A percentile compares a stretch with the other conserved stretches of the same genome.
Evolutionary conservation across 1,139 yeast genomes (phyloP).

Genomic region (Geotrichum aggregatum): DNA sequence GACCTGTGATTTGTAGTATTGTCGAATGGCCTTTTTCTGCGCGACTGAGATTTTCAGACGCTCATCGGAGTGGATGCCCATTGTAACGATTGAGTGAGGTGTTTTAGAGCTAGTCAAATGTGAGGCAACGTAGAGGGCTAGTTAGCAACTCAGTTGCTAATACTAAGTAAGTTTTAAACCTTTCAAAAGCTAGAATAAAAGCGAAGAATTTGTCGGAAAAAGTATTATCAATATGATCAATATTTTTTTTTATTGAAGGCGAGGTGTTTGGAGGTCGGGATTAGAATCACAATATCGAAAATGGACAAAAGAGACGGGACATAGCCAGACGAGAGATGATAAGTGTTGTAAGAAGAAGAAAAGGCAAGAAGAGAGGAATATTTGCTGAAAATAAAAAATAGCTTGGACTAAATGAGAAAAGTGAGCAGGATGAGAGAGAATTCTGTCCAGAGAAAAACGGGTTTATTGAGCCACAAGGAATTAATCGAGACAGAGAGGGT

Average conservation of each 20-base stretch:
- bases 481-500: neutral
- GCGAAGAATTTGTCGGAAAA: neutral
- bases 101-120: neutral
- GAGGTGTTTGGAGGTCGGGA: too few relatives aligned
- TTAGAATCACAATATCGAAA: neutral
- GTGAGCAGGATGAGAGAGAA: neutral
- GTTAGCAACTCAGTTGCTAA: neutral
- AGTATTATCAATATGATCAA: neutral
- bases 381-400: constrained; percentile 6
- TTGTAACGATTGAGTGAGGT: constrained; percentile 2
- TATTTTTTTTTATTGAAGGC: too few relatives aligned
- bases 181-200: too few relatives aligned
- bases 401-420: neutral
- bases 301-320: neutral
- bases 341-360: neutral
- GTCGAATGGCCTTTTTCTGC: constrained; percentile 22
- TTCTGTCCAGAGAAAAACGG: neutral
- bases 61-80: constrained; percentile 21
- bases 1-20: constrained; percentile 15
- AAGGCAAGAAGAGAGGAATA: neutral
- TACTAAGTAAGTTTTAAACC: too few relatives aligned
- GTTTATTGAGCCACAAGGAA: neutral
- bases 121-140: neutral
- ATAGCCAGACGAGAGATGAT: neutral
- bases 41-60: constrained; percentile 22